Conservation (phyloP, 352 stramenopile species). For the Saprolegnia parasitica region DNA sequence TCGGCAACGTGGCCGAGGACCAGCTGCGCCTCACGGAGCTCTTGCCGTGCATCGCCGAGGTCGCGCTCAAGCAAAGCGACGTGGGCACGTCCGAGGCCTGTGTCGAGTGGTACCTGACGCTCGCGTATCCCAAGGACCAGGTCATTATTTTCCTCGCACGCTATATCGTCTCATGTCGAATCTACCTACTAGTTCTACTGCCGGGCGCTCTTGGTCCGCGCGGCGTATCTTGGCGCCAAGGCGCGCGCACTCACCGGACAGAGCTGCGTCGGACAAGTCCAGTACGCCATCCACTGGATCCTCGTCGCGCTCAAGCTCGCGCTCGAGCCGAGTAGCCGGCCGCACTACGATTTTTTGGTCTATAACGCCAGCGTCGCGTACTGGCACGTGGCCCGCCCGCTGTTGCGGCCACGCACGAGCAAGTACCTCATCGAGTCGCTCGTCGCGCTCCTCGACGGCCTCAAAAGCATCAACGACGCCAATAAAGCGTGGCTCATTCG, state of each 20-base stretch:
- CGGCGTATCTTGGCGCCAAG: conserved; percentile 50
- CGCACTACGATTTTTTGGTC: conserved; percentile 85
- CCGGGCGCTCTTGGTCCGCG: conserved; percentile 74
- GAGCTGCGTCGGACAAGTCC: conserved; percentile 42
- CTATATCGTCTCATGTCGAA: neutral
- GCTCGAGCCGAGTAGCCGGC: conserved; percentile 47
- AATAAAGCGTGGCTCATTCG: conserved; percentile 63
- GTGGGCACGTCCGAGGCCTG: conserved; percentile 51
- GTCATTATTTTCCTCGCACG: conserved; percentile 31
- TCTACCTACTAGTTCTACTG: conserved; percentile 74
- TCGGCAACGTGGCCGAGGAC: neutral
- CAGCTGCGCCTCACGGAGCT: conserved; percentile 49
- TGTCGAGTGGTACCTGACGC: conserved; percentile 67
- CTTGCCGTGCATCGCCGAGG: conserved; percentile 70
- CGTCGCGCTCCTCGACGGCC: conserved; percentile 53
- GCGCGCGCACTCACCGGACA: conserved; percentile 41
- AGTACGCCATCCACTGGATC: conserved; percentile 74
- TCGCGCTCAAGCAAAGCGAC: conserved; percentile 56
- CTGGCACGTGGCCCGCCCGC: conserved; percentile 75
- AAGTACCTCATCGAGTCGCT: conserved; percentile 71
- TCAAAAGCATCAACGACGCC: conserved; percentile 61
- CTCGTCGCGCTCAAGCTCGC: conserved; percentile 70
- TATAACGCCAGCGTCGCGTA: conserved; percentile 88
- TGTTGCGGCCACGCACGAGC: conserved; percentile 76
- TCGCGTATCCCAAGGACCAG: conserved; percentile 68